Base-by-base conservation (phyloP, 805 yeast species). In the Saccharomyces cerevisiae region DNA sequence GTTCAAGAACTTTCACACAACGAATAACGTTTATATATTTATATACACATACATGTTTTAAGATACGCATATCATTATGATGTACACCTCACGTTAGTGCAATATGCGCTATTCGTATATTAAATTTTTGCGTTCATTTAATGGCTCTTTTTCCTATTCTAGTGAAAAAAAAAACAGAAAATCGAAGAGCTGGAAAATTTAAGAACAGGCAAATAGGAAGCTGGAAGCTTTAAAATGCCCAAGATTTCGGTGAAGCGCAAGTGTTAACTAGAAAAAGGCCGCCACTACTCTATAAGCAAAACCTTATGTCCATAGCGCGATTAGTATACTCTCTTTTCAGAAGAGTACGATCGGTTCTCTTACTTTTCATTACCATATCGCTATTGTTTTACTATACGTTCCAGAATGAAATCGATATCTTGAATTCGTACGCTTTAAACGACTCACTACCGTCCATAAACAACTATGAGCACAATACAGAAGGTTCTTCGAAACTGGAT, bases 381-480 rank as follows among this genome's bases (percentile, higher is more conserved):
- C 50, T 69, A 41, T 59, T 70, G 24, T 69, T 70, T 48, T 70
- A 70, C 49, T 70, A 70, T 53, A 65, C 71, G 1, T 70, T 70
- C 48, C 63, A 67, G 53, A 70, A 70, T 59, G 73, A 70, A 55
- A 62, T 70, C 11, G 66, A 68, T 50, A 68, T 64, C 55, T 55
- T 70, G 31, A 70, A 70, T 50, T 67, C 71, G 0, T 69, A 58
- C 51, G 73, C 73, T 6, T 70, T 69, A 50, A 69, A 65, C 51
- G 73, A 70, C 47, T 65, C 61, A 41, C 53, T 68, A 49, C 73
- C 73, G 4, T 62, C 67, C 0, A 66, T 68, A 28, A 61, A 61
- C 46, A 58, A 58, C 29, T 41, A 49, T 9, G 47, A 30, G 24
- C 17, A 13, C n/a, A 28, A 31, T 31, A 49, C 9, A 13, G 27